These are phyloP conservation scores for Rugonectria rugulosa DNA, from an alignment of 2,329 filamentous ascomycete species.

Conservation along the genomic window DNA sequence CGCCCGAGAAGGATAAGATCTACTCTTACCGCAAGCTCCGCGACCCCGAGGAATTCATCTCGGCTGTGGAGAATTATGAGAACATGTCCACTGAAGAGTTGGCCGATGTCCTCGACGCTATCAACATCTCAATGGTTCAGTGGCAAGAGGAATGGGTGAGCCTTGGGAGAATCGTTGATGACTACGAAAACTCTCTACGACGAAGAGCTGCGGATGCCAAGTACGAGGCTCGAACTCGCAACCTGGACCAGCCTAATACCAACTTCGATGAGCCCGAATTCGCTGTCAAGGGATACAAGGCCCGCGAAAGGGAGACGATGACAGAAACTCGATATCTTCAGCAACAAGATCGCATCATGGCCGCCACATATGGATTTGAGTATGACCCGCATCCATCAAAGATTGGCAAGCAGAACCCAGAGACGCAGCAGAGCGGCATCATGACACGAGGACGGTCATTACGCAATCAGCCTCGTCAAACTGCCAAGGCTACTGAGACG, in stretches of 20 bases:
- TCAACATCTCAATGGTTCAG: constrained; percentile 55
- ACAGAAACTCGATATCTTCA: constrained; percentile 57
- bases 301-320: constrained; percentile 52
- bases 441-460: constrained; percentile 61
- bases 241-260: constrained; percentile 49
- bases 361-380: constrained; percentile 66
- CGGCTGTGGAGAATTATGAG: constrained; percentile 58
- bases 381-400: constrained; percentile 66
- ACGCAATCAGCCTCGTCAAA: constrained; percentile 64
- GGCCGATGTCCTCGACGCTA: constrained; percentile 52
- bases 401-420: constrained; percentile 66
- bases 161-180: constrained; percentile 59
- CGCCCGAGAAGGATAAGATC: constrained; percentile 37
- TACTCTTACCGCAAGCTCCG: constrained; percentile 60
- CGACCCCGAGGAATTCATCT: constrained; percentile 57
- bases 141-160: constrained; percentile 64
- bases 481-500: constrained; percentile 65
- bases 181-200: constrained; percentile 64
- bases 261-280: constrained; percentile 61
- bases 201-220: constrained; percentile 58
- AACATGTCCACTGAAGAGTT: constrained; percentile 57
- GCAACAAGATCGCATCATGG: constrained; percentile 65
- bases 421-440: constrained; percentile 59
- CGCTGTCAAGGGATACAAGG: constrained; percentile 61
- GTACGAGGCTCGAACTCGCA: constrained; percentile 54